Evolutionary conservation across 176 grass and related monocot species (phyloP).

Genomic region (Oryza rufipogon): DNA sequence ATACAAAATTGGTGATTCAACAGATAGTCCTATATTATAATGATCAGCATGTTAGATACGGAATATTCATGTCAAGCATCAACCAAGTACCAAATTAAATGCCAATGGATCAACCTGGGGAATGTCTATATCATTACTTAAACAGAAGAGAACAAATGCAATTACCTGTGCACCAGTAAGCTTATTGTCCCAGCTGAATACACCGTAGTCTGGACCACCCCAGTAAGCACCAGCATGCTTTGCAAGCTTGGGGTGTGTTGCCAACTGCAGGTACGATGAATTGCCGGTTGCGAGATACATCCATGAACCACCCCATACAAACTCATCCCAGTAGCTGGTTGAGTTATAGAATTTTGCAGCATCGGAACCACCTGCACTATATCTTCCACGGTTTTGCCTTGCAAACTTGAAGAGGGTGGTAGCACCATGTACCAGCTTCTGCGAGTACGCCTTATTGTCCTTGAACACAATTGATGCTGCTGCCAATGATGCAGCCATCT

Average conservation of each 20-base stretch:
- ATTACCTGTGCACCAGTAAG: slow-evolving; percentile 88
- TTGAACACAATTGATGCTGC: slow-evolving; percentile 96
- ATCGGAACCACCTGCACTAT: slow-evolving; percentile 60
- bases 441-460: slow-evolving; percentile 88
- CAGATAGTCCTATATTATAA: slow-evolving; percentile 5
- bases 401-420: slow-evolving; percentile 84
- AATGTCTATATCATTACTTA: slow-evolving; percentile 23
- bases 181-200: slow-evolving; percentile 99
- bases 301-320: slow-evolving; percentile 90
- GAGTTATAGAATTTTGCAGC: slow-evolving; percentile 86
- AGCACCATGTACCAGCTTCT: slow-evolving; percentile 91
- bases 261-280: slow-evolving; percentile 66
- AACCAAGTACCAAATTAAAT: slow-evolving; percentile 35
- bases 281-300: slow-evolving; percentile 96
- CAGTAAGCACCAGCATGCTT: slow-evolving; percentile 80
- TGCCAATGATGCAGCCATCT: slow-evolving; percentile 85
- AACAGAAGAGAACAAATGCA: neutral
- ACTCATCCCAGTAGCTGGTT: slow-evolving; percentile 89
- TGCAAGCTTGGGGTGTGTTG: slow-evolving; percentile 67
- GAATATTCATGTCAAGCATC: slow-evolving; percentile 11
- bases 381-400: slow-evolving; percentile 59
- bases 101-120: slow-evolving; percentile 10
- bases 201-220: slow-evolving; percentile 72
- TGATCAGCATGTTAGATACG: slow-evolving; percentile 1
- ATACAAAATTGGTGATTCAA: slow-evolving; percentile 4